Percentiles rank a stretch among this genome's conserved stretches.
These are phyloP conservation scores for Fusarium veterinarium DNA, from an alignment of 2,329 filamentous ascomycete genomes.

Conservation along the genomic window DNA sequence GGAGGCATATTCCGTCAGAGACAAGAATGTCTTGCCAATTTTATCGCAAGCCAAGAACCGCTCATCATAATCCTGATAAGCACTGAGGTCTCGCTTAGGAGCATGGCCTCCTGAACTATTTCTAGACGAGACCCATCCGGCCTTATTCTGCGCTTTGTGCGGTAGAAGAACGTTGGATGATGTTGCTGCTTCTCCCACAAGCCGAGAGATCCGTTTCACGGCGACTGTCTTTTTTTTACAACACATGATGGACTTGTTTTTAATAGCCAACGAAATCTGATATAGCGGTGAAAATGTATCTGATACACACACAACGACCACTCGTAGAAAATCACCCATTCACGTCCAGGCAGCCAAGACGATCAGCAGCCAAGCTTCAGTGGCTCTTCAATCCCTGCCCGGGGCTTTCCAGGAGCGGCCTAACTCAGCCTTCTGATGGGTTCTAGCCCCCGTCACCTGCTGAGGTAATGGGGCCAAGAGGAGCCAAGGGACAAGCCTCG, in stretches of 20 bases:
- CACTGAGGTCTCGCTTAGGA: constrained; percentile 19
- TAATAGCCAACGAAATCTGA: neutral
- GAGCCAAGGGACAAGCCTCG: neutral
- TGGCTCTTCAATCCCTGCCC: constrained; percentile 25
- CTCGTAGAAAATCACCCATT: constrained; percentile 12
- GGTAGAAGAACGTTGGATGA: neutral
- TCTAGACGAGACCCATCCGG: constrained; percentile 24
- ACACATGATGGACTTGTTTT: neutral
- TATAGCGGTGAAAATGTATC: constrained; percentile 18
- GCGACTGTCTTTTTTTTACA: neutral
- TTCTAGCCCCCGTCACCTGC: constrained; percentile 28
- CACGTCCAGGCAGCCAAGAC: constrained; percentile 17
- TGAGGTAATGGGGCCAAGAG: constrained; percentile 24
- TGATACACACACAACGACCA: neutral
- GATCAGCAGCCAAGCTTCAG: constrained; percentile 40
- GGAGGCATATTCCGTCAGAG: constrained; percentile 3
- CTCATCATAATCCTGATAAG: constrained; percentile 19
- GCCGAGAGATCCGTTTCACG: constrained; percentile 12
- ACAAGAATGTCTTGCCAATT: neutral
- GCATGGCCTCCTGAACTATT: constrained; percentile 28
- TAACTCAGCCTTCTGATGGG: constrained; percentile 24
- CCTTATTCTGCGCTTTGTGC: constrained; percentile 19
- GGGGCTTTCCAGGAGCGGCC: constrained; percentile 29
- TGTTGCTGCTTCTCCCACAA: neutral
- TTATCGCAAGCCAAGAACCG: constrained; percentile 22